Evolutionary conservation across 2,329 filamentous ascomycete genomes (phyloP), one percentile per base, ranked within the genome.

Genomic region (Plenodomus biglobosus): DNA sequence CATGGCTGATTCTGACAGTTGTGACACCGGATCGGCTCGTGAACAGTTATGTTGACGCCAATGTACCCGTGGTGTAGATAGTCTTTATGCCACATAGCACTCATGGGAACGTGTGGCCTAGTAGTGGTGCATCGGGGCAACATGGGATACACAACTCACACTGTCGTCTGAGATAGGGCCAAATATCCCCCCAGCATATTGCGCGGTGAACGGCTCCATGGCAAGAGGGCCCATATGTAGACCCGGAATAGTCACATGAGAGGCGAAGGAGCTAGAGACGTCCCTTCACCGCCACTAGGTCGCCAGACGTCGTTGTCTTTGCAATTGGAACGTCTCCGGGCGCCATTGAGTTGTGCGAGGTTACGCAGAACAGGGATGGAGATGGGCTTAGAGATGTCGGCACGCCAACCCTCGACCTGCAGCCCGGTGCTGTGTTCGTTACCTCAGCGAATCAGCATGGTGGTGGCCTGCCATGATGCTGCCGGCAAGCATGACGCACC

Each of bases 1-100:
- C 64, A 66, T 69, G 66, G 64, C 53, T 58, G 56, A 41, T 43
- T 56, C 55, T 70, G 66, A 69, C 61, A 69, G 62, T 46, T 55
- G 61, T 64, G 58, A 62, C 59, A 57, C 56, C 59, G 61, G 65
- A 61, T 61, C 61, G 61, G 60, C 55, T 61, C 59, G 61, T 57
- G 49, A 41, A 48, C 35, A 42, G 48, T 46, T 46, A 39, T 44
- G 20, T 38, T 48, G 47, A 45, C 43, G 44, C 53, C 58, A 40
- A 53, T 52, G 53, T 50, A 58, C 58, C 58, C 46, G 53, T 42
- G 27, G 13, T 32, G 27, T 32, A 15, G 5, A 10, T 24, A 10
- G 22, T 5, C 22, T 24, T 24, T 38, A 45, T 55, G 50, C 46
- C 15, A 32, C 27, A 5, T 10, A 24, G 22, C 5, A 10, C 22